phyloP scores from a whole-genome alignment of 768 basidiomycete genomes.

The Lactifluus volemus region DNA sequence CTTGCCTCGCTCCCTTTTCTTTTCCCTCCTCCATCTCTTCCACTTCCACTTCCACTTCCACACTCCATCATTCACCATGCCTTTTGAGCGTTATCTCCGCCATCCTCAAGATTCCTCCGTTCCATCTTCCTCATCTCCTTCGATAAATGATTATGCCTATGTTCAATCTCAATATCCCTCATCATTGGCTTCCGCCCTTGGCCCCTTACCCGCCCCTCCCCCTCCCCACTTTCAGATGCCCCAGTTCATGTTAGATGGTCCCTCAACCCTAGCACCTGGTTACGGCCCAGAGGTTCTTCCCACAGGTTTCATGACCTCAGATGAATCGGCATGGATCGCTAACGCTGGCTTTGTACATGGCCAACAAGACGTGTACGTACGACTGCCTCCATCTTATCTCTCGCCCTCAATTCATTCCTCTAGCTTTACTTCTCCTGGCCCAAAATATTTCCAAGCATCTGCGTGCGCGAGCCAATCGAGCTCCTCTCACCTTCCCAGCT shows the following conservation, averaged over 20 bases:
- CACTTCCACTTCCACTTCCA: neutral
- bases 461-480: neutral
- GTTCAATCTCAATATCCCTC: slow-evolving; percentile 6
- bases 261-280: slow-evolving; percentile 56
- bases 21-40: neutral
- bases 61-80: slow-evolving; percentile 8
- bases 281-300: slow-evolving; percentile 72
- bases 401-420: neutral
- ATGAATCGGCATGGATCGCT: slow-evolving; percentile 17
- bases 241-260: slow-evolving; percentile 48
- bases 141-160: slow-evolving; percentile 9
- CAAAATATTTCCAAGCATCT: slow-evolving; percentile 5
- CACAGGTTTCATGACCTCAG: neutral
- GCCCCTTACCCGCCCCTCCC: neutral
- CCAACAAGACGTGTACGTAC: slow-evolving; percentile 14
- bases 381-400: neutral
- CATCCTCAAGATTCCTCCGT: slow-evolving; percentile 5
- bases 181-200: slow-evolving; percentile 4
- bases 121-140: slow-evolving; percentile 1
- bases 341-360: slow-evolving; percentile 9
- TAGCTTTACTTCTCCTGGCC: neutral
- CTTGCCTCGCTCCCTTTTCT: neutral
- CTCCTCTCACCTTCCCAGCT: neutral
- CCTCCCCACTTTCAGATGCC: slow-evolving; percentile 48
- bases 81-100: slow-evolving; percentile 17